Base-by-base conservation (phyloP, 1,139 yeast genomes). In the Protomyces gravidus region DNA sequence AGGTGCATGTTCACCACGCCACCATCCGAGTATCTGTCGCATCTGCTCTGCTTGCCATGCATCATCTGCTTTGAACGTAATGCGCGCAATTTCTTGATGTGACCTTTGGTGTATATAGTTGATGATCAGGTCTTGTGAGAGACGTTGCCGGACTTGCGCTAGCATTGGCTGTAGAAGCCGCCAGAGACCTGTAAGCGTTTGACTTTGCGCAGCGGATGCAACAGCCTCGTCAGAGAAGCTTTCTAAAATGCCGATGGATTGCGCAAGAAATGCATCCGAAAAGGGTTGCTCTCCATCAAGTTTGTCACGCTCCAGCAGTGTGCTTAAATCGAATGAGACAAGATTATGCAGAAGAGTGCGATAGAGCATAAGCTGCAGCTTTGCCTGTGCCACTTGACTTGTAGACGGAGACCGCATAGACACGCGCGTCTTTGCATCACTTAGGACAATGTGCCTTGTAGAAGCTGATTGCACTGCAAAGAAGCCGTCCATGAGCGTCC, bases 1-100 rank as follows among this genome's bases (percentile, higher is more conserved):
- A 3, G 67, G 67, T 15, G 55, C 60, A n/a, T 67, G 62, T 23
- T 55, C 39, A 15, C 63, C 65, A 17, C 60, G 50, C 66, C 66
- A 65, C 55, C 61, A 64, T 5, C 51, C 27, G 28, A 64, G 26
- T 21, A 48, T 30, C 26, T 28, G 28, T 2, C 21, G 13, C 26
- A 56, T 15, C 13, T 49, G 59, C 9, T 39, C 40, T 3, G 46
- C 55, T 13, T 62, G 21, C 45, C 61, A 61, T 2, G 23, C 46
- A 2, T 32, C 55, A 21, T 61, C 55, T 30, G 56, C 62, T 1
- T 63, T 42, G 40, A 59, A 63, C 15, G 61, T 59, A 25, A 62
- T 45, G 13, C 64, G 60, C 7, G 59, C 59, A 27, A 65, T 60
- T 6, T 47, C 32, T 26, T 55, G 33, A 5, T 53, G 51, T n/a